Percentiles rank a stretch among this genome's conserved stretches.
These are phyloP conservation scores for Pseudocercospora musae DNA, from an alignment of 2,329 filamentous ascomycete species.

Conservation along the genomic window DNA sequence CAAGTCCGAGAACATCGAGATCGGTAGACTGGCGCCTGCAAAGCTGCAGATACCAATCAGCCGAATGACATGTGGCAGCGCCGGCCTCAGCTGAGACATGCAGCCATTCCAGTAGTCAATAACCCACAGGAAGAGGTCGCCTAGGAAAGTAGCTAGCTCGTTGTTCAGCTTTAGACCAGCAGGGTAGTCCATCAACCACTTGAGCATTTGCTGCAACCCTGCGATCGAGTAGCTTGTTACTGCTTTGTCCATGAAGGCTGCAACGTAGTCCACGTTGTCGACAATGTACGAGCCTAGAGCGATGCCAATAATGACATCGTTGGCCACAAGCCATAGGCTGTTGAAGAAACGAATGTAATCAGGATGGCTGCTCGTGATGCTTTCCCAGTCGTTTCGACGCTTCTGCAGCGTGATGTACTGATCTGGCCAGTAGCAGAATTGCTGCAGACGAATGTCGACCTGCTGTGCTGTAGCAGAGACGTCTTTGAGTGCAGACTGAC, in stretches of 20 bases:
- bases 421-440: conserved; percentile 98
- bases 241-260: conserved; percentile 70
- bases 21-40: conserved; percentile 93
- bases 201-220: conserved; percentile 82
- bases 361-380: conserved; percentile 88
- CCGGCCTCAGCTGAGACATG: conserved; percentile 72
- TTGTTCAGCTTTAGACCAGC: conserved; percentile 93
- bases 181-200: conserved; percentile 94
- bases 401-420: conserved; percentile 91
- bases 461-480: conserved; percentile 96
- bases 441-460: conserved; percentile 91
- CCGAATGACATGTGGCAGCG: conserved; percentile 82
- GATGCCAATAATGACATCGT: conserved; percentile 98
- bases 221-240: conserved; percentile 82
- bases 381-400: conserved; percentile 89
- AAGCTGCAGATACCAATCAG: conserved; percentile 94
- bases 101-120: conserved; percentile 95
- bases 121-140: conserved; percentile 95
- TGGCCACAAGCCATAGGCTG: conserved; percentile 95
- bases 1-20: conserved; percentile 91
- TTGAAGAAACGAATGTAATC: conserved; percentile 99
- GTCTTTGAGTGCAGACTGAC: conserved; percentile 84
- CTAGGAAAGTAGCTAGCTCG: conserved; percentile 88
- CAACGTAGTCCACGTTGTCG: conserved; percentile 84
- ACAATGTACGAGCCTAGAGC: conserved; percentile 95